Base-by-base conservation (phyloP, 352 stramenopile species). In the Aphanomyces stellatus region DNA sequence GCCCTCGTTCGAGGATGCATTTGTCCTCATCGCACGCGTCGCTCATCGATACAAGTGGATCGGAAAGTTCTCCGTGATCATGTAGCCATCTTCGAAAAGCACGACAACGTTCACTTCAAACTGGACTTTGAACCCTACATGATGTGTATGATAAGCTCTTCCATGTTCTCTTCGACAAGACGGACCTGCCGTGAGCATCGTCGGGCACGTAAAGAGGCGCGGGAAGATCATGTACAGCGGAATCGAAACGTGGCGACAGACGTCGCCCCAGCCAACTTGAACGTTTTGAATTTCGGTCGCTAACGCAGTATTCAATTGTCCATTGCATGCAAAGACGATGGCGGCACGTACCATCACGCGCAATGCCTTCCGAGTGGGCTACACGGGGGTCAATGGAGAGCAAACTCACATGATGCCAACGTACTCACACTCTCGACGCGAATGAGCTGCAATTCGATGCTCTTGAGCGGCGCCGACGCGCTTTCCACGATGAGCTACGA, bases 161-260 rank as follows among this genome's bases (percentile, higher is more conserved):
- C 28, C 65, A 4, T 24, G 31, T 2, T 53, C 69, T n/a, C n/a
- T n/a, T n/a, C n/a, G n/a, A n/a, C n/a, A n/a, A n/a, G 19, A 2
- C 41, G 22, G 8, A 91, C 83, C 70, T 30, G 82, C 75, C 15
- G 84, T 91, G 57, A 91, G 71, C 81, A 96, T 93, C n/a, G 89
- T 93, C 10, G 91, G 90, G 59, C 90, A 97, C 0, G 90, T 96
- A 66, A 97, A 97, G 24, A 97, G 76, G 4, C 91, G 79, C 0
- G 92, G 92, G 51, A 98, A 95, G 59, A 97, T 91, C 88, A 97
- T 97, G 81, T 97, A 96, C 65, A 98, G 95, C 5, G 92, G 92
- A 51, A 98, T 96, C 27, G 80, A 75, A 51, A 98, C 79, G 76
- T 93, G 81, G 6, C 86, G 78, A 55, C 82, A 93, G 13, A 96